Evolutionary conservation across 1,284 basidiomycete species (phyloP).

Genomic region (Moesziomyces antarcticus): DNA sequence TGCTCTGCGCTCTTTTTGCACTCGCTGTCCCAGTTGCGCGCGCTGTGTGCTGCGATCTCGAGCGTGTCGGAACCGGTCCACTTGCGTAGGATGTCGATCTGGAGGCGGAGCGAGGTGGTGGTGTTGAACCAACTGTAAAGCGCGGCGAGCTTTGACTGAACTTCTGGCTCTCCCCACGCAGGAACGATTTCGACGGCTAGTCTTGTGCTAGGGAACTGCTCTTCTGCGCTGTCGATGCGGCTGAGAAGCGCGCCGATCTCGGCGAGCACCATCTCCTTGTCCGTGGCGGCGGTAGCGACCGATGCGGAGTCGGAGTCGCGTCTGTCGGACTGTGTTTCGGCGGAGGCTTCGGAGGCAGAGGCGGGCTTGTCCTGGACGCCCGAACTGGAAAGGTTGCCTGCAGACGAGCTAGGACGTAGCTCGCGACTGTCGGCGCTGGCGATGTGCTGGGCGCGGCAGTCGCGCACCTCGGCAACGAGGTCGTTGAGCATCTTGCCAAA

Average conservation of each 20-base stretch:
- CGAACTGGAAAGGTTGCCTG: constrained; percentile 68
- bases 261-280: constrained; percentile 40
- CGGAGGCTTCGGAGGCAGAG: constrained; percentile 4
- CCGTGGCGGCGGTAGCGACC: constrained; percentile 2
- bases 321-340: constrained; percentile 10
- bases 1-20: constrained; percentile 20
- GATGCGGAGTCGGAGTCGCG: constrained; percentile 13
- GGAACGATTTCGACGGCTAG: constrained; percentile 58
- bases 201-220: constrained; percentile 62
- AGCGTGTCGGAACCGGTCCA: constrained; percentile 64
- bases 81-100: constrained; percentile 59
- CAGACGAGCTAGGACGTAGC: constrained; percentile 2
- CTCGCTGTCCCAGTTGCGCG: constrained; percentile 8
- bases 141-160: constrained; percentile 60
- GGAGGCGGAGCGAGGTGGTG: constrained; percentile 54
- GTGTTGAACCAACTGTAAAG: constrained; percentile 66
- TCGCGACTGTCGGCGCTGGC: constrained; percentile 54
- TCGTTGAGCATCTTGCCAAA: constrained; percentile 82
- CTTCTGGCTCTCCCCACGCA: constrained; percentile 52
- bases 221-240: constrained; percentile 60
- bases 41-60: constrained; percentile 42
- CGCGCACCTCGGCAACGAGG: constrained; percentile 83
- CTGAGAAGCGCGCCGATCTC: constrained; percentile 55
- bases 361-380: constrained; percentile 1
- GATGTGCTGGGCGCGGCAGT: constrained; percentile 74